Percentiles rank a stretch among this genome's conserved stretches.
Conservation (phyloP, 225 moss, liverwort and hornwort species). For the Physcomitrium patens region DNA sequence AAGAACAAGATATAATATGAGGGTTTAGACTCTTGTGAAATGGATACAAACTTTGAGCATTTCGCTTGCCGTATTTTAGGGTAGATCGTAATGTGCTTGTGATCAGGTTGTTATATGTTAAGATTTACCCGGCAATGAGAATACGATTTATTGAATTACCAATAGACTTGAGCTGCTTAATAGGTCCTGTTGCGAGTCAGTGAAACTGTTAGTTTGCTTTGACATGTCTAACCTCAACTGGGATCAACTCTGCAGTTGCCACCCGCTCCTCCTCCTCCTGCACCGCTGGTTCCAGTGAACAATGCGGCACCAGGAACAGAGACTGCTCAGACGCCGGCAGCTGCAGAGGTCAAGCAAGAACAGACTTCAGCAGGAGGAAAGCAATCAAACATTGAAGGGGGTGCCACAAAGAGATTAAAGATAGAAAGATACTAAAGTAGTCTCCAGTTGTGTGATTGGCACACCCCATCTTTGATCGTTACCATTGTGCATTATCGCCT, state of each 20-base stretch:
- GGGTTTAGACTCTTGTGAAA: not conserved
- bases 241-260: conserved; percentile 60
- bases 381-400: conserved; percentile 32
- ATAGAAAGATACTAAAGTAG: conserved; percentile 43
- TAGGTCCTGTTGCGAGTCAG: no score
- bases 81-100: conserved; percentile 7
- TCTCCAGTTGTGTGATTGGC: not conserved
- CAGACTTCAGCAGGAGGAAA: conserved; percentile 44
- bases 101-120: not conserved
- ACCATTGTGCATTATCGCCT: not conserved
- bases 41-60: conserved; percentile 1
- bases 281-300: conserved; percentile 55
- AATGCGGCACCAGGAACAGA: conserved; percentile 57
- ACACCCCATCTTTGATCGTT: conserved; percentile 4
- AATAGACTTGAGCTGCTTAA: not conserved
- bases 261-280: conserved; percentile 83
- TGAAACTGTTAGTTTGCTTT: not conserved
- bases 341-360: conserved; percentile 47
- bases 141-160: not conserved
- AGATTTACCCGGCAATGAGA: not conserved
- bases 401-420: conserved; percentile 51
- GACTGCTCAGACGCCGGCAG: conserved; percentile 32
- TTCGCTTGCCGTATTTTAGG: not conserved
- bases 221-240: conserved; percentile 19
- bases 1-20: not conserved